Conservation (phyloP, 2,329 filamentous ascomycete genomes). For the Paraphaeosphaeria minitans region DNA sequence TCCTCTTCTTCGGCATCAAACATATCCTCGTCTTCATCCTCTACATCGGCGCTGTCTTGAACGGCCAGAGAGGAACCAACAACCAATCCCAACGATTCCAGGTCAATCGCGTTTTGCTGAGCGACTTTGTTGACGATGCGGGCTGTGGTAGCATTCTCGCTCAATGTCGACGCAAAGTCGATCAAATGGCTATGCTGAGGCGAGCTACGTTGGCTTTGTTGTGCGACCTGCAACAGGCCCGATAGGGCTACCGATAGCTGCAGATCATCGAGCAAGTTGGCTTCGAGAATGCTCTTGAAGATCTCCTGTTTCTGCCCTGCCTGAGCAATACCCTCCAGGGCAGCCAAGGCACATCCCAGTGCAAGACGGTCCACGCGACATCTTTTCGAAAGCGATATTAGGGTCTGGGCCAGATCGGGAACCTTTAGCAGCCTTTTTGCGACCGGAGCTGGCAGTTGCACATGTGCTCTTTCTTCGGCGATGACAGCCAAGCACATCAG, state of each 20-base stretch:
- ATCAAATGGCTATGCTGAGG: slow-evolving; percentile 38
- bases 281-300: slow-evolving; percentile 66
- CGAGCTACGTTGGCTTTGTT: slow-evolving; percentile 29
- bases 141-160: slow-evolving; percentile 42
- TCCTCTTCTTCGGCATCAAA: slow-evolving; percentile 55
- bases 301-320: slow-evolving; percentile 40
- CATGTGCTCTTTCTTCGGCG: slow-evolving; percentile 75
- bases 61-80: slow-evolving; percentile 23
- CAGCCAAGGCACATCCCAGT: slow-evolving; percentile 68
- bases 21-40: slow-evolving; percentile 58
- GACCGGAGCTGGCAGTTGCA: slow-evolving; percentile 71
- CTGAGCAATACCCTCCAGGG: slow-evolving; percentile 23
- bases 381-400: slow-evolving; percentile 67
- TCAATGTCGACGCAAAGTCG: slow-evolving; percentile 38
- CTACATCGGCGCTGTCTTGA: slow-evolving; percentile 15
- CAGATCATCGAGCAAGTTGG: slow-evolving; percentile 65
- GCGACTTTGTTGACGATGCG: slow-evolving; percentile 71
- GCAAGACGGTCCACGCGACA: slow-evolving; percentile 73
- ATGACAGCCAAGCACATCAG: slow-evolving; percentile 81
- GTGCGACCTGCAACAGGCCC: slow-evolving; percentile 62
- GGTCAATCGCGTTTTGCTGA: slow-evolving; percentile 69
- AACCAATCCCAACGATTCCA: slow-evolving; percentile 63
- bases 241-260: slow-evolving; percentile 71
- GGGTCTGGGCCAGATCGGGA: slow-evolving; percentile 62
- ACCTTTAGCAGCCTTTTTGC: slow-evolving; percentile 71